Percentiles rank a stretch among this genome's conserved stretches.
Conservation (phyloP, 106 monocot genomes). For the Acorus calamus region DNA sequence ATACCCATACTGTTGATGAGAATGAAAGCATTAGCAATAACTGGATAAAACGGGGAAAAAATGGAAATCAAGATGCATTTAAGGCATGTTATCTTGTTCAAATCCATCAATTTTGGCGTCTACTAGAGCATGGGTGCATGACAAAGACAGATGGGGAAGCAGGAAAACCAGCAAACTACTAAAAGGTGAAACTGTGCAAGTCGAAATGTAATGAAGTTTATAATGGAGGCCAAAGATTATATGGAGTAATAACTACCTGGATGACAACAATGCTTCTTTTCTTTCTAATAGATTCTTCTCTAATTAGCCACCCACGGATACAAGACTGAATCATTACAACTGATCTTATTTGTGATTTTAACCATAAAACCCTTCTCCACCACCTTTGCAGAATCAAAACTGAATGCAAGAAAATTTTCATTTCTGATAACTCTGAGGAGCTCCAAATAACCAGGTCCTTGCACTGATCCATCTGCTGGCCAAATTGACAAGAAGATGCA, state of each 20-base stretch:
- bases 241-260: constrained; percentile 21
- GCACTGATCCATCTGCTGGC: not conserved
- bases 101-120: no score
- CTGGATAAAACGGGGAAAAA: no score
- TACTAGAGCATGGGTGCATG: no score
- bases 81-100: no score
- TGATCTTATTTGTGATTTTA: constrained; percentile 17
- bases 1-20: no score
- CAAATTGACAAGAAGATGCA: constrained; percentile 19
- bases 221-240: no score
- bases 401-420: constrained; percentile 16
- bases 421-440: constrained; percentile 7
- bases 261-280: constrained; percentile 26
- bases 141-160: no score
- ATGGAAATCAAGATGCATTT: no score
- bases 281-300: constrained; percentile 10
- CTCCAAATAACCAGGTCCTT: not conserved
- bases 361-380: constrained; percentile 39
- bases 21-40: no score
- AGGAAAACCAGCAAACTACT: no score
- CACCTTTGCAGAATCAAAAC: constrained; percentile 46
- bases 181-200: no score
- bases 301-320: constrained; percentile 46
- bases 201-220: no score
- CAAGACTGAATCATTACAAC: constrained; percentile 33